Percentiles rank a stretch among this genome's conserved stretches.
Evolutionary conservation across 495 filamentous ascomycete genomes (phyloP).

Genomic region (Tuber melanosporum): DNA sequence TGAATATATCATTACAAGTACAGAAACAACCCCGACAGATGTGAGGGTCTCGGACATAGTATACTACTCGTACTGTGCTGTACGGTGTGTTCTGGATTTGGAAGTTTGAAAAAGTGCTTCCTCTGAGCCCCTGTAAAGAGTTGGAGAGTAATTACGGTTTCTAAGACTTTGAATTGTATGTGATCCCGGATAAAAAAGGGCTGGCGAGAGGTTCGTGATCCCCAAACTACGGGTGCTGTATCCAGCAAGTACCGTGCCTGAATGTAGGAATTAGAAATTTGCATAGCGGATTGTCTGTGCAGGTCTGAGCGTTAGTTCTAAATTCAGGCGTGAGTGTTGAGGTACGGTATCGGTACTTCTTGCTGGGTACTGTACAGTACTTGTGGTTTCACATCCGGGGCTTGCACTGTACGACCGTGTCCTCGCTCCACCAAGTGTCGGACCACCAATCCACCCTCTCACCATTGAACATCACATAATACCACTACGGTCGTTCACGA

Average conservation of each 20-base stretch:
- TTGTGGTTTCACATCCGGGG: neutral
- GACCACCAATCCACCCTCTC: neutral
- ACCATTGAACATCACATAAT: neutral
- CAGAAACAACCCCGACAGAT: too few relatives aligned
- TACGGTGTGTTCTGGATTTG: neutral
- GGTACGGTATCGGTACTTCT: too few relatives aligned
- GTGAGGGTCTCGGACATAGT: too few relatives aligned
- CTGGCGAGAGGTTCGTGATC: neutral
- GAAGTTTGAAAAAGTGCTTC: neutral
- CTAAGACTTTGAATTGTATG: neutral
- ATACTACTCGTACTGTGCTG: too few relatives aligned
- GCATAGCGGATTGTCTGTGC: too few relatives aligned
- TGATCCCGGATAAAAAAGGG: neutral
- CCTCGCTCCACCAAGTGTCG: neutral
- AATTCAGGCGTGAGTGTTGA: too few relatives aligned
- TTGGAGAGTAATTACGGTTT: neutral
- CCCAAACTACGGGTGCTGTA: neutral
- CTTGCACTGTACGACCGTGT: neutral
- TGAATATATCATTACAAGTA: too few relatives aligned
- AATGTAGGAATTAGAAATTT: too few relatives aligned
- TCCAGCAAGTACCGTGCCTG: too few relatives aligned
- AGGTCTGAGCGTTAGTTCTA: too few relatives aligned
- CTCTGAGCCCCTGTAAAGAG: neutral
- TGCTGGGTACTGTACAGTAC: too few relatives aligned
- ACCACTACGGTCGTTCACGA: neutral